phyloP scores from a whole-genome alignment of 2,329 filamentous ascomycete genomes.

The Cercospora brassicicola region DNA sequence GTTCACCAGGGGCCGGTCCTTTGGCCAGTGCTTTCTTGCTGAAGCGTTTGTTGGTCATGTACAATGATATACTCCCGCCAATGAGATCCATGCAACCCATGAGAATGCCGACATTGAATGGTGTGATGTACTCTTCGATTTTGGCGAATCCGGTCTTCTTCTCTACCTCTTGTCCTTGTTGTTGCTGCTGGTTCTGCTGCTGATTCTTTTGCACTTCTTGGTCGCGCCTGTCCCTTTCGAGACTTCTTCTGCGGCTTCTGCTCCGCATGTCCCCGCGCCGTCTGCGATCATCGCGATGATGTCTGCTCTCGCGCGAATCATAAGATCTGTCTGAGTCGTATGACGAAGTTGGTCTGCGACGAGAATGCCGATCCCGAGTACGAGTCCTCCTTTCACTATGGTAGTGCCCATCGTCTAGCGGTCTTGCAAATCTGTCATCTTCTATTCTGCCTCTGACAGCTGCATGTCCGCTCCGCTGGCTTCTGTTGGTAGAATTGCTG shows the following conservation, averaged over 20 bases:
- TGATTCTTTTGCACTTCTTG: constrained; percentile 7
- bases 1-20: constrained; percentile 13
- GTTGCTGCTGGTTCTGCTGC: constrained; percentile 6
- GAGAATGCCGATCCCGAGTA: not conserved
- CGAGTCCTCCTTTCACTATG: constrained; percentile 6
- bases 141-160: constrained; percentile 13
- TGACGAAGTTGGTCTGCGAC: constrained; percentile 6
- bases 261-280: constrained; percentile 8
- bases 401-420: constrained; percentile 1
- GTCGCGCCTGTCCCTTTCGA: constrained; percentile 2
- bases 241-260: constrained; percentile 13
- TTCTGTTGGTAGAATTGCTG: constrained; percentile 16
- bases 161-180: constrained; percentile 10
- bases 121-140: constrained; percentile 20
- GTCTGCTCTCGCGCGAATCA: constrained; percentile 1
- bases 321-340: constrained; percentile 18
- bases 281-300: constrained; percentile 7
- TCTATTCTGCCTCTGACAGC: constrained; percentile 13
- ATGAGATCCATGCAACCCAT: constrained; percentile 27
- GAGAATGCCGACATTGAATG: constrained; percentile 22
- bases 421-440: constrained; percentile 13
- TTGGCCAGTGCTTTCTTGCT: constrained; percentile 21
- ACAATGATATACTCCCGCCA: constrained; percentile 20
- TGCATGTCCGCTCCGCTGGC: constrained; percentile 11
- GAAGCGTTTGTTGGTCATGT: constrained; percentile 26